Evolutionary conservation across 2,329 filamentous ascomycete genomes (phyloP).

Genomic region (Pseudogymnoascus sp.): DNA sequence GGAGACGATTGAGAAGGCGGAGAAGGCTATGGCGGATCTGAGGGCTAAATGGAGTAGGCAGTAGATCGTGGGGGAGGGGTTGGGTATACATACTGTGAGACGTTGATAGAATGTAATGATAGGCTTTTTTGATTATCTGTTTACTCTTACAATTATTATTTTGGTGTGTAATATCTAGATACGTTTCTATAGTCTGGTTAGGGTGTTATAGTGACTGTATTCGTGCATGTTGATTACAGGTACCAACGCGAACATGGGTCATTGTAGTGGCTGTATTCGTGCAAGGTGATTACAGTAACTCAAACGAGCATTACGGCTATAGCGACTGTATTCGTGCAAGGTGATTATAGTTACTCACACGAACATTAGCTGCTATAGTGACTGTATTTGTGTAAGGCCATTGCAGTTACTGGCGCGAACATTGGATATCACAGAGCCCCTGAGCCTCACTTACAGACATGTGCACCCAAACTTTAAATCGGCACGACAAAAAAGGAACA

Average conservation of each 20-base stretch:
- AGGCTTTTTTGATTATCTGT: neutral
- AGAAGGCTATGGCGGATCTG: conserved; percentile 48
- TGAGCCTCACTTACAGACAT: neutral
- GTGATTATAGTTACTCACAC: no score
- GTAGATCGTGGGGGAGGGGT: neutral
- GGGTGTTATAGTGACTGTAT: neutral
- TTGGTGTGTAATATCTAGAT: neutral
- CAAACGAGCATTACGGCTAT: neutral
- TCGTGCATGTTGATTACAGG: neutral
- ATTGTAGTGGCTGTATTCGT: neutral
- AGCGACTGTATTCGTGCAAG: neutral
- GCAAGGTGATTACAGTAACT: neutral
- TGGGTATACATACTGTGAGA: neutral
- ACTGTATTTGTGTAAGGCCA: neutral
- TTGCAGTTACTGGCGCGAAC: neutral
- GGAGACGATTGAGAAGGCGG: conserved; percentile 47
- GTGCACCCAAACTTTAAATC: neutral
- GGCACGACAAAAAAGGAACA: neutral
- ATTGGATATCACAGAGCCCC: neutral
- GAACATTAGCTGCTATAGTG: neutral
- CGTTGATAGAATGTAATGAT: conserved; percentile 8
- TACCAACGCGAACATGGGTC: neutral
- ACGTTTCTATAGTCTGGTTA: no score
- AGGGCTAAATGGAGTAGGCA: conserved; percentile 14
- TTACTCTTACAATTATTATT: neutral